phyloP scores from a whole-genome alignment of 768 basidiomycete genomes.

The Saitozyma podzolica region DNA sequence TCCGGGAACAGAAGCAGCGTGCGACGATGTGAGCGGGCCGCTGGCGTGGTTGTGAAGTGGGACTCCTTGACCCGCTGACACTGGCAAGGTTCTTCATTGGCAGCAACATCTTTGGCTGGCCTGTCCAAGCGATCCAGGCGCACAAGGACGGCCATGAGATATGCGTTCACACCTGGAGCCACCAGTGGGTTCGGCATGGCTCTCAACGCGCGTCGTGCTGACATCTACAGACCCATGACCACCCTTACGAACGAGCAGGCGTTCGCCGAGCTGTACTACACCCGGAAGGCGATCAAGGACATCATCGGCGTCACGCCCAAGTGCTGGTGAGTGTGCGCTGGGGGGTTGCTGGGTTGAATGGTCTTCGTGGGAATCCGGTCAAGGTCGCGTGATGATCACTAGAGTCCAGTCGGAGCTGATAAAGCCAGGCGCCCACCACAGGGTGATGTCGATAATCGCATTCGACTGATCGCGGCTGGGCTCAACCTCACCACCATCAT shows the following conservation, averaged over 20 bases:
- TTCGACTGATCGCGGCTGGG: slow-evolving; percentile 41
- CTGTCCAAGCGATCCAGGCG: slow-evolving; percentile 53
- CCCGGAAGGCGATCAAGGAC: slow-evolving; percentile 42
- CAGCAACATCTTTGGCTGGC: slow-evolving; percentile 55
- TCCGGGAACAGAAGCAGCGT: slow-evolving; percentile 47
- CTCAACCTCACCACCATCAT: slow-evolving; percentile 45
- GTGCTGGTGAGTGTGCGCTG: slow-evolving; percentile 30
- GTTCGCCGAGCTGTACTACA: slow-evolving; percentile 52
- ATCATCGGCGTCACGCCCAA: slow-evolving; percentile 43
- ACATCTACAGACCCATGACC: slow-evolving; percentile 58
- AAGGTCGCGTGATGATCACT: too few species aligned
- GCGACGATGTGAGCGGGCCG: slow-evolving; percentile 47
- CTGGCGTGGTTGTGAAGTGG: too few species aligned
- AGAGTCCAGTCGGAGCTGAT: background rate
- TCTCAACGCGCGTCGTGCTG: background rate
- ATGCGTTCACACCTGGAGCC: slow-evolving; percentile 46
- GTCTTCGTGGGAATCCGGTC: too few species aligned
- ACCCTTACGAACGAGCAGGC: slow-evolving; percentile 54
- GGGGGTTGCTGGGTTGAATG: background rate
- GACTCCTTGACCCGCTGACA: background rate
- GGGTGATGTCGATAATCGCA: slow-evolving; percentile 51
- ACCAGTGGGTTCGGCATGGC: slow-evolving; percentile 25
- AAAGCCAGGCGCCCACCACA: slow-evolving; percentile 39
- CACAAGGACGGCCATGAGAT: slow-evolving; percentile 52
- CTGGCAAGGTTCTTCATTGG: slow-evolving; percentile 54